Conservation (phyloP, 1,139 yeast genomes). For the Taphrina communis region DNA sequence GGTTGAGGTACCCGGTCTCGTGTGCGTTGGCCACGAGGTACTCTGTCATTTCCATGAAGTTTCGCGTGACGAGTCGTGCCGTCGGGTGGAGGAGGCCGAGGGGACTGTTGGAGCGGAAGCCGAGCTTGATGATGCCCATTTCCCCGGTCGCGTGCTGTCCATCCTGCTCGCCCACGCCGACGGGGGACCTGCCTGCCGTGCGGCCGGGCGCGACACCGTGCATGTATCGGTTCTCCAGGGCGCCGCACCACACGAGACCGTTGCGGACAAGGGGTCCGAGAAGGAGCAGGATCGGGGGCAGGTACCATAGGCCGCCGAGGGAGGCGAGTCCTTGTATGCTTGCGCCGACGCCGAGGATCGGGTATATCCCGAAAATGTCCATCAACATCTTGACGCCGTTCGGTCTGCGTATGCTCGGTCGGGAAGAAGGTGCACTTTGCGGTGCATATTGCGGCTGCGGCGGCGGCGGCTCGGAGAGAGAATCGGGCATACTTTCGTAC, state of each 20-base stretch:
- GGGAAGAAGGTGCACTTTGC: not conserved
- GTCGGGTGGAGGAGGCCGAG: constrained; percentile 20
- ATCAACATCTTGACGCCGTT: not conserved
- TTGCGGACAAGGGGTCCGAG: not conserved
- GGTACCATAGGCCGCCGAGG: constrained; percentile 2
- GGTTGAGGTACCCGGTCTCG: constrained; percentile 13
- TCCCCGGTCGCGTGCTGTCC: not conserved
- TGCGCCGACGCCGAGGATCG: constrained; percentile 13
- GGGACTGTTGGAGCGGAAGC: constrained; percentile 21
- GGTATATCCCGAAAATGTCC: constrained; percentile 1
- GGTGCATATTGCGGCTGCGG: not conserved
- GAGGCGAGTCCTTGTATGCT: constrained; percentile 4
- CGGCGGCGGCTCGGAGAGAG: too few species aligned
- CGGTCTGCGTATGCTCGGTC: not conserved
- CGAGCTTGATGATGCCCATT: constrained; percentile 7
- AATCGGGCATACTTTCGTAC: too few species aligned
- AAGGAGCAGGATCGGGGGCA: constrained; percentile 3
- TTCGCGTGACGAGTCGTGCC: not conserved
- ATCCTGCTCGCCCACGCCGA: not conserved
- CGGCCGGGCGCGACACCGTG: not conserved
- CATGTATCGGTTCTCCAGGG: constrained; percentile 8
- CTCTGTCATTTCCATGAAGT: constrained; percentile 12
- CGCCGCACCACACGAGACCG: not conserved
- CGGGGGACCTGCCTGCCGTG: not conserved
- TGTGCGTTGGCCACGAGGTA: constrained; percentile 10